Percentiles rank a stretch among this genome's conserved stretches.
phyloP scores from a whole-genome alignment of 345 rosid genomes.

The Raphanus raphanistrum region DNA sequence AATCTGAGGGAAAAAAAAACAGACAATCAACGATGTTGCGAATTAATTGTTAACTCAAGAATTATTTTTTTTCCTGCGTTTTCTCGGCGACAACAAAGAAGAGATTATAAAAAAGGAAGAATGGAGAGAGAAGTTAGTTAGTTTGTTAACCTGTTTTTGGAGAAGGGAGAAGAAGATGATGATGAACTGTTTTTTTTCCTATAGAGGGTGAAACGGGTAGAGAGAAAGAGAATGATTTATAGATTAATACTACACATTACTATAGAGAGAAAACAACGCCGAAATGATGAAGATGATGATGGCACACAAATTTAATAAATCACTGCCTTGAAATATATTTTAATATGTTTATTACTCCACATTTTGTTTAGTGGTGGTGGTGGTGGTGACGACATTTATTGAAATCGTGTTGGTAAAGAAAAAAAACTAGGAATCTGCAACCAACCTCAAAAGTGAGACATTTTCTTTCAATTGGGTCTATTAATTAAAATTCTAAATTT shows the following conservation, averaged over 20 bases:
- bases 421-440: background rate
- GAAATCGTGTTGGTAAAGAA: slow-evolving; percentile 12
- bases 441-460: background rate
- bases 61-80: slow-evolving; percentile 12
- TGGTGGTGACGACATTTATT: background rate
- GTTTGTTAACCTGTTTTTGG: slow-evolving; percentile 27
- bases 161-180: background rate
- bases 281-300: slow-evolving; percentile 1
- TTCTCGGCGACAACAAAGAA: slow-evolving; percentile 32
- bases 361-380: background rate
- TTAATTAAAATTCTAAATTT: background rate
- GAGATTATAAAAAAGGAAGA: background rate
- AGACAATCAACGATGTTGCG: slow-evolving; percentile 1
- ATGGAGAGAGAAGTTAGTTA: slow-evolving; percentile 8
- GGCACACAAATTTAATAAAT: background rate
- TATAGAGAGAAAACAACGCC: background rate
- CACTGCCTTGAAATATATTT: background rate
- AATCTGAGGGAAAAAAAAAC: slow-evolving; percentile 7
- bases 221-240: slow-evolving; percentile 21
- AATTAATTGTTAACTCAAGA: background rate
- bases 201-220: slow-evolving; percentile 8
- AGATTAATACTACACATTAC: background rate
- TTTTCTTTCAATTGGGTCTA: background rate
- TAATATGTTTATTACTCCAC: background rate
- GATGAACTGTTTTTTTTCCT: slow-evolving; percentile 5